Evolutionary conservation across 352 stramenopile genomes (phyloP), one percentile per base, ranked within the genome.

Genomic region (Phytopythium cucurbitacearum): DNA sequence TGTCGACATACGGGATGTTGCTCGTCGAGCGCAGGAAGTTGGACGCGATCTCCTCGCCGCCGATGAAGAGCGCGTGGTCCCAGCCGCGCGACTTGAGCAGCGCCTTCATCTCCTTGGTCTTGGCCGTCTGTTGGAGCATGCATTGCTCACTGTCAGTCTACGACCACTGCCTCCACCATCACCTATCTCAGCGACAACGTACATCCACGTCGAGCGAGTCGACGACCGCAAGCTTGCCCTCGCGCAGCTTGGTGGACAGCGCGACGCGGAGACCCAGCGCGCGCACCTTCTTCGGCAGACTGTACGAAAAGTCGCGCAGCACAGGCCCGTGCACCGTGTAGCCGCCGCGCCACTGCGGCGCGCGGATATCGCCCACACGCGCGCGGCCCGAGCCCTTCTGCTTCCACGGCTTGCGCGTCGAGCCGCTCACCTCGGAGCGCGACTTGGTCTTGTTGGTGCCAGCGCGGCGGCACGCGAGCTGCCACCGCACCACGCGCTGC

Each of bases 381-480:
- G 85, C 85, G 40, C 81, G 82, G 11, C 85, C 85, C 13, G 73
- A 88, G 34, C 85, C 85, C 87, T 95, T 95, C 59, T 95, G 85
- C 73, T 87, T 87, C 80, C 83, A 94, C 12, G 81, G 76, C 68
- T 95, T 95, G 59, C 83, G 76, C 60, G 84, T 94, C 21, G 85
- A 95, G 37, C 85, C 84, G 69, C 83, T 93, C 9, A 87, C 80
- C 71, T 95, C 85, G 28, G 81, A 84, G 61, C 85, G 85, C 51
- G 83, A 89, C 76, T 95, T 95, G 61, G 82, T 88, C 71, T 94
- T 94, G 80, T 92, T 87, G 63, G 85, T 92, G 57, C 83, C 85
- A 40, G 84, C 80, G 48, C 85, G 84, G 59, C 81, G 81, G 56
- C 81, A 88, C 15, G 85, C 85, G 11, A 94, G 64, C 64, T 95